Evolutionary conservation across 2,329 filamentous ascomycete genomes (phyloP), one percentile per base, ranked within the genome.

Genomic region (Trichoderma sp.): DNA sequence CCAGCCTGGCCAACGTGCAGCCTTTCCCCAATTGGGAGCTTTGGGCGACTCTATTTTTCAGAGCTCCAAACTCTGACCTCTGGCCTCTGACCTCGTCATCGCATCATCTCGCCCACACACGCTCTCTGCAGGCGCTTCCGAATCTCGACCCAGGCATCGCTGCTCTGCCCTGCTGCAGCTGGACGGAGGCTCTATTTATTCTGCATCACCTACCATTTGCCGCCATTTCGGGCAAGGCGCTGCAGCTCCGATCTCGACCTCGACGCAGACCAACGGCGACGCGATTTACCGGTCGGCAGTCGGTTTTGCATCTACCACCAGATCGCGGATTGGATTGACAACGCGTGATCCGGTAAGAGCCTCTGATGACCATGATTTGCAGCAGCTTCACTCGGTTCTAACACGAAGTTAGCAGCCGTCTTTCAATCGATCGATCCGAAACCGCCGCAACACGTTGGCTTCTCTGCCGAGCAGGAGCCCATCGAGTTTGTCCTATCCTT

Each of bases 11-110:
- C 30, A 39, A 39, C 12, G 34, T 14, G 39, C 54, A 64, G 55
- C 62, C 62, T 64, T 62, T 64, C 54, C 55, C 62, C 39, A 34
- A 58, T 58, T 26, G 62, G 41, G 55, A 58, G 55, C 54, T 59
- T 39, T 59, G 45, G 62, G 55, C 55, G 55, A 59, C 45, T 45
- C 43, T 58, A 54, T 52, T 58, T 64, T 64, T 64, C 54, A 59
- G 50, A 45, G 62, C 62, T 64, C 62, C 44, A 45, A 48, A 58
- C 34, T 39, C 34, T 39, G 34, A 39, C 34, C 34, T 64, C 54
- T 48, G 24, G 52, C 55, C 34, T 57, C 54, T 48, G 24, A 58
- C 55, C 34, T 57, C 47, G 39, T 28, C 45, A 64, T 17, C 50
- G 39, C 54, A 64, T 58, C 54, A 64, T 50, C 55, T 58, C 54